Evolutionary conservation across 371 early-diverging fungal genomes (phyloP), one percentile per base, ranked within the genome.

Genomic region (Haplosporangium sp.): DNA sequence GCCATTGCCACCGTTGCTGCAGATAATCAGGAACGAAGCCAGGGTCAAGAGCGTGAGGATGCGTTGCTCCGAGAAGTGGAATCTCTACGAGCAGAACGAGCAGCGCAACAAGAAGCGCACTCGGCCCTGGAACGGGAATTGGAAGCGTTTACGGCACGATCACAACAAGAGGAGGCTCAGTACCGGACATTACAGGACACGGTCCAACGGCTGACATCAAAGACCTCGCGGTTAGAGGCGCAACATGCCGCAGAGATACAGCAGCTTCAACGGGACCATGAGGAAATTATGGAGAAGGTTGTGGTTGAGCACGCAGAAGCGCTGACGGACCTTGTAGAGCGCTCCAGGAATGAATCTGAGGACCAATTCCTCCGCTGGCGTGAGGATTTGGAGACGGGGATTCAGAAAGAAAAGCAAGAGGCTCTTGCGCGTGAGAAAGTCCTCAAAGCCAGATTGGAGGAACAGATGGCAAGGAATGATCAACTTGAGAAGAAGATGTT

Each of bases 261-360:
- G 12, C 51, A 59, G 12, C 40, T 74, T 23, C 66, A 65, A 23
- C 69, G 16, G 5, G 66, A 69, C 16, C 75, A 74, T 61, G 69
- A 74, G 20, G 75, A 74, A 43, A 20, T 69, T 6, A 5, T 74
- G 46, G 75, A 74, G 13, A 64, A 56, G 55, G 69, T 69, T 6
- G 69, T 69, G 23, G 60, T 62, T 21, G 65, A 74, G 11, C 75
- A 74, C 36, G 69, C 75, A n/a, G 58, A 69, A 5, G 48, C 56
- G 0, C 42, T 74, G 20, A 65, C 65, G 16, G 69, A 69, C 11
- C 48, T 69, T 12, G 48, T 69, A 1, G 75, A 74, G 23, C 64
- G 58, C 37, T 52, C 65, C 53, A 65, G 64, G 29, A 12, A 61
- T 8, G 64, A 65, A 1, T 38, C 60, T 5, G 73, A 62, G 37